These are phyloP conservation scores for Kalanchoe fedtschenkoi DNA, from an alignment of 164 flowering plant species.

Conservation along the genomic window DNA sequence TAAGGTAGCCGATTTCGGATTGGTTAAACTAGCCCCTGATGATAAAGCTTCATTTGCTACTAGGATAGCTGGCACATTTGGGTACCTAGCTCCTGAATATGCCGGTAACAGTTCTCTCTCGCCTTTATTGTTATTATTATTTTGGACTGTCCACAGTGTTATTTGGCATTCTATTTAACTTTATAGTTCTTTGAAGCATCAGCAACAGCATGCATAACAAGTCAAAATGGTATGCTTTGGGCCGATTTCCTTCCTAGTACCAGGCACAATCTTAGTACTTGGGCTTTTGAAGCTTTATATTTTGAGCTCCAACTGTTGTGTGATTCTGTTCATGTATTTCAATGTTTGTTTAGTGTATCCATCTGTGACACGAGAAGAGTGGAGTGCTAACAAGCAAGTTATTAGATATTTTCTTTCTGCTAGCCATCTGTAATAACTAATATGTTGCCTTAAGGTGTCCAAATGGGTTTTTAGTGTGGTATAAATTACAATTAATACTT, in stretches of 20 bases:
- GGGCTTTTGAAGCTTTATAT: too few species aligned
- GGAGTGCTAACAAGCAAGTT: not conserved
- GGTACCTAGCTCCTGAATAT: slow-evolving; percentile 97
- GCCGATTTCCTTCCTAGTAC: not conserved
- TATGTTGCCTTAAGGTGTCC: not conserved
- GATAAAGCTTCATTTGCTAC: slow-evolving; percentile 71
- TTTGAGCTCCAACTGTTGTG: too few species aligned
- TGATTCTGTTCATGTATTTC: not conserved
- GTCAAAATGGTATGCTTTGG: not conserved
- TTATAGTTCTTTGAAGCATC: not conserved
- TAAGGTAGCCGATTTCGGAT: slow-evolving; percentile 91
- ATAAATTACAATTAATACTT: not conserved
- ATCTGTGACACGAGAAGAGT: not conserved
- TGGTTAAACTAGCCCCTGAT: slow-evolving; percentile 85
- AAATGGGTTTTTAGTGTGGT: not conserved
- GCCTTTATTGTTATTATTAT: not conserved
- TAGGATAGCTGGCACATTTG: slow-evolving; percentile 86
- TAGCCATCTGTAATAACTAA: too few species aligned
- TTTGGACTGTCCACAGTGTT: not conserved
- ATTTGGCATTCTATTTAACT: not conserved
- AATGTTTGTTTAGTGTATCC: too few species aligned
- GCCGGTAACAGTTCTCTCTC: slow-evolving; percentile 47
- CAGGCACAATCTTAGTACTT: not conserved
- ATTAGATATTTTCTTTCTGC: not conserved
- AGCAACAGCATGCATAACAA: not conserved